Evolutionary conservation across 2,329 filamentous ascomycete species (phyloP), one percentile per base, ranked within the genome.

Genomic region (Xylariaceae sp.): DNA sequence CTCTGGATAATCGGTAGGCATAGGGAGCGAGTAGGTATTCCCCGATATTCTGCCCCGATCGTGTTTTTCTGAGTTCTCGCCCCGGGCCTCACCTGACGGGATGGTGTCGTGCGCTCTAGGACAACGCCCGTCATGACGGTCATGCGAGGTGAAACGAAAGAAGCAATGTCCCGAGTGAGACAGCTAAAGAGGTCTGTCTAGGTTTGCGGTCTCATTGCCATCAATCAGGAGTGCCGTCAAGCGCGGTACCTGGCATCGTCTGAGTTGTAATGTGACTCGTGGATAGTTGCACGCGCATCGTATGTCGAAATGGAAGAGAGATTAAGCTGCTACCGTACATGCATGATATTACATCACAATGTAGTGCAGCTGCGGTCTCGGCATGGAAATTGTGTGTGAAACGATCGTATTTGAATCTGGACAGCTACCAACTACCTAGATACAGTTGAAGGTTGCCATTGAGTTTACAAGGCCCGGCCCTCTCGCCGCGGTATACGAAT

Each of bases 121-220:
- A n/a, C n/a, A n/a, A n/a, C n/a, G n/a, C n/a, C n/a, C n/a, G n/a
- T n/a, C n/a, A n/a, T n/a, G n/a, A n/a, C 26, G 5, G 8, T 26
- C 5, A 12, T 43, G 41, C 21, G 7, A 43, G 21, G 54, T 65
- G 63, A 63, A 61, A 66, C 64, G 58, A 30, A 12, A 29, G 32
- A 41, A 42, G 42, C 29, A 61, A 64, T 64, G 45, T 63, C 53
- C 48, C 57, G 52, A 22, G 44, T 50, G 49, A 58, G 42, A 52
- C 49, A 49, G 50, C n/a, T 40, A 13, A 50, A 30, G n/a, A n/a
- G n/a, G n/a, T n/a, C n/a, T n/a, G 30, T 26, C 18, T 41, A 53
- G 61, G 62, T 60, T 65, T 59, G 56, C 54, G 47, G 50, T 29
- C 56, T 54, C 49, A 56, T 18, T 15, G 15, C 41, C 4, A 29